Conservation (phyloP, 345 rosid species). For the Cochlearia excelsa region DNA sequence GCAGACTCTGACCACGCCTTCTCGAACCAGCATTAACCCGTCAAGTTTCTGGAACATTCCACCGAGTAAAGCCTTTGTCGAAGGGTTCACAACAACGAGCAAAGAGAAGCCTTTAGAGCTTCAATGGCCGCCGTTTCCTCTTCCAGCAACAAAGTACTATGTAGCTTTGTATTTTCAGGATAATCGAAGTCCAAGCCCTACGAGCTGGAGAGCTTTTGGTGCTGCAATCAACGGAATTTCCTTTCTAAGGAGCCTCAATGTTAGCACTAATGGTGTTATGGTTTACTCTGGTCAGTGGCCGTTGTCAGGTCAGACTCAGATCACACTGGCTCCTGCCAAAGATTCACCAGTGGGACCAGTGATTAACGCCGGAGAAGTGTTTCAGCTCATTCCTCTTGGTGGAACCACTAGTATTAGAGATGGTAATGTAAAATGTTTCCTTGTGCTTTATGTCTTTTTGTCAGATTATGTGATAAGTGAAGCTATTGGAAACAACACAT, state of each 20-base stretch:
- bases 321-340: constrained; percentile 50
- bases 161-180: constrained; percentile 85
- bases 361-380: constrained; percentile 78
- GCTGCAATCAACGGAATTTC: constrained; percentile 59
- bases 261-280: constrained; percentile 58
- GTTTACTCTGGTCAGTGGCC: constrained; percentile 71
- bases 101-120: constrained; percentile 51
- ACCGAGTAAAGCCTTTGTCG: constrained; percentile 48
- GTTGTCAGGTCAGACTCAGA: constrained; percentile 60
- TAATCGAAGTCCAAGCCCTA: constrained; percentile 47
- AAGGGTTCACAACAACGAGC: constrained; percentile 52
- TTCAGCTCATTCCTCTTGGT: constrained; percentile 65
- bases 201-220: constrained; percentile 75
- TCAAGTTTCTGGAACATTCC: constrained; percentile 75
- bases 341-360: constrained; percentile 53
- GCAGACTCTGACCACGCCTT: constrained; percentile 25
- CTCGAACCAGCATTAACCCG: constrained; percentile 42
- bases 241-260: constrained; percentile 57
- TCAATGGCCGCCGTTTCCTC: constrained; percentile 56
- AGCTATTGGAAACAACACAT: constrained; percentile 17
- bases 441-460: constrained; percentile 5
- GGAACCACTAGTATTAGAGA: constrained; percentile 63
- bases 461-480: constrained; percentile 8
- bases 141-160: constrained; percentile 64
- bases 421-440: constrained; percentile 43